phyloP scores from a whole-genome alignment of 257 asterid genomes.

The Pogostemon cablin region DNA sequence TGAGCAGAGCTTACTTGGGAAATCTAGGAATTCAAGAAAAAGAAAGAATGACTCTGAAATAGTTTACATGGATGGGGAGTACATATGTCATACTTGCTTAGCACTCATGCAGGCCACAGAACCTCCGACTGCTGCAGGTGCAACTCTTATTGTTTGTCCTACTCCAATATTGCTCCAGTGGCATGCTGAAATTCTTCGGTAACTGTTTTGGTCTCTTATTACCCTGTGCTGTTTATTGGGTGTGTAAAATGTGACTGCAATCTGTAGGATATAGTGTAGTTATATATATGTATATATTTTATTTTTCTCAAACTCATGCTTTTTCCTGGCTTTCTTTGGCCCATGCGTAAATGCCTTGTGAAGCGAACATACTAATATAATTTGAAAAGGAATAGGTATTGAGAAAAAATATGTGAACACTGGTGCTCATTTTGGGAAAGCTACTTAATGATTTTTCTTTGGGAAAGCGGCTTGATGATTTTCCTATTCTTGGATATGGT shows the following conservation, averaged over 20 bases:
- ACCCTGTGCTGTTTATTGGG: conserved; percentile 31
- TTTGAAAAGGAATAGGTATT: conserved; percentile 9
- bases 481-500: conserved; percentile 22
- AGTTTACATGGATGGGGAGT: conserved; percentile 63
- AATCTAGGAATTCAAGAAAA: conserved; percentile 45
- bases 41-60: conserved; percentile 50
- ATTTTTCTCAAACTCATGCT: conserved; percentile 21
- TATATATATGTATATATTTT: conserved; percentile 1
- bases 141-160: conserved; percentile 98
- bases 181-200: conserved; percentile 98
- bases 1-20: conserved; percentile 34
- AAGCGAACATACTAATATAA: conserved; percentile 14
- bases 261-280: conserved; percentile 17
- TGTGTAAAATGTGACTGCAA: conserved; percentile 10
- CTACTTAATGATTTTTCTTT: conserved; percentile 29
- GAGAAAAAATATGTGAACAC: background rate
- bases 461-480: conserved; percentile 25
- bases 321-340: background rate
- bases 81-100: conserved; percentile 74
- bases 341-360: background rate
- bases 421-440: conserved; percentile 5
- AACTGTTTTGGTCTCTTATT: conserved; percentile 44
- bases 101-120: conserved; percentile 82
- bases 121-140: conserved; percentile 85
- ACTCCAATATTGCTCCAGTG: conserved; percentile 96